Conservation (phyloP, 768 basidiomycete species). For the Russula lepida region DNA sequence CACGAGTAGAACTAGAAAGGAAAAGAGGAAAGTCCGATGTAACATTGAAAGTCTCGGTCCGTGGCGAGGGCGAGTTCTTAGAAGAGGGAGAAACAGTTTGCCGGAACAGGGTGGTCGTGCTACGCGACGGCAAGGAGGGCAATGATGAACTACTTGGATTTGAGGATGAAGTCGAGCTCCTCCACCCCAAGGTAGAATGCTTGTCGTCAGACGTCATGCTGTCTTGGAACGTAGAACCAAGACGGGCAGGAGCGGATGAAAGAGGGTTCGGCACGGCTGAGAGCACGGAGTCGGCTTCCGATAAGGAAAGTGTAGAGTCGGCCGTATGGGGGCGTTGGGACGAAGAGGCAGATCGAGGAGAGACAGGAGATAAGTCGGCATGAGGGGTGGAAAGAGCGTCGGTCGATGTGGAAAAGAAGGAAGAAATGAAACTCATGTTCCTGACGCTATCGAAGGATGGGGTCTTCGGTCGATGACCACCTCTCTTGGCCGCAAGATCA, state of each 20-base stretch:
- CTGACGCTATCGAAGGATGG: slow-evolving; percentile 19
- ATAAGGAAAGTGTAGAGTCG: background rate
- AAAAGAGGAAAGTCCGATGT: slow-evolving; percentile 20
- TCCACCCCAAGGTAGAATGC: background rate
- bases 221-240: background rate
- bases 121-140: background rate
- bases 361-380: slow-evolving; percentile 10
- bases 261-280: background rate
- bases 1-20: slow-evolving; percentile 14
- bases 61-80: background rate
- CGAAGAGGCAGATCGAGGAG: slow-evolving; percentile 9
- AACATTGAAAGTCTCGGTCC: slow-evolving; percentile 11
- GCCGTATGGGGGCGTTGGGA: background rate
- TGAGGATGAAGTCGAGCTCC: background rate
- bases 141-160: background rate
- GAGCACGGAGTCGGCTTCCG: slow-evolving; percentile 3
- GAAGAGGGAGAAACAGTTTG: background rate
- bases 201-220: background rate
- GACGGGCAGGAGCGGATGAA: slow-evolving; percentile 5
- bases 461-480: slow-evolving; percentile 18
- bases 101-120: background rate
- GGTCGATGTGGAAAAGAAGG: slow-evolving; percentile 46
- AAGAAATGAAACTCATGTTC: slow-evolving; percentile 47
- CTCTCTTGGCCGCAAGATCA: slow-evolving; percentile 45
- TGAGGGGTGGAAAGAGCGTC: slow-evolving; percentile 25